Conservation (phyloP, 352 stramenopile genomes). For the Phytophthora boehmeriae region DNA sequence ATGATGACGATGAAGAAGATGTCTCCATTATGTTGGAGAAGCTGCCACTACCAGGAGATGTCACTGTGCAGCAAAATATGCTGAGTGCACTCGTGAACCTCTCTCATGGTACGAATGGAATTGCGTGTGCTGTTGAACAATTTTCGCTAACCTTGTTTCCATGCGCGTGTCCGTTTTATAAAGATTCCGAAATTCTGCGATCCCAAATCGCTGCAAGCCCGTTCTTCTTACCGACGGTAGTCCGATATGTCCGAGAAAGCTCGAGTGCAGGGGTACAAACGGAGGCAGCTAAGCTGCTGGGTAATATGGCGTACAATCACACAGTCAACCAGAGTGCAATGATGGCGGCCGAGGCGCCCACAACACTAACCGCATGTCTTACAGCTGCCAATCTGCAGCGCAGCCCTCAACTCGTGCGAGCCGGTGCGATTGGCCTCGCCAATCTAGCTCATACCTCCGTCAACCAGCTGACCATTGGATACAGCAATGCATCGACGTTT, state of each 20-base stretch:
- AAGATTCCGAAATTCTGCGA: slow-evolving; percentile 76
- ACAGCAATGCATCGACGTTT: slow-evolving; percentile 65
- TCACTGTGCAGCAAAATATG: slow-evolving; percentile 50
- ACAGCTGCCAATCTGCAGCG: slow-evolving; percentile 41
- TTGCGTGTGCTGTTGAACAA: neutral
- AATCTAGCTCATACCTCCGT: slow-evolving; percentile 74
- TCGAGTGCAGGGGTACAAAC: slow-evolving; percentile 38
- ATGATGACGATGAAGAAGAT: slow-evolving; percentile 24
- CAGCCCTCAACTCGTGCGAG: slow-evolving; percentile 43
- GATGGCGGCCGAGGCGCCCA: slow-evolving; percentile 64
- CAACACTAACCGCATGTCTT: slow-evolving; percentile 37
- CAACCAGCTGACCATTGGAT: slow-evolving; percentile 79
- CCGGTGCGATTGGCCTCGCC: slow-evolving; percentile 56
- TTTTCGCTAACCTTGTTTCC: slow-evolving; percentile 1
- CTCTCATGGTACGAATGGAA: slow-evolving; percentile 49
- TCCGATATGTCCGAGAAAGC: slow-evolving; percentile 61
- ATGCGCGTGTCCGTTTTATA: neutral
- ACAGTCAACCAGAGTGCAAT: slow-evolving; percentile 74
- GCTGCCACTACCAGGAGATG: slow-evolving; percentile 41
- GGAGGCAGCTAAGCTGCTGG: slow-evolving; percentile 67
- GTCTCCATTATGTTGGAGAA: slow-evolving; percentile 38
- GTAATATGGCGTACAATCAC: slow-evolving; percentile 72
- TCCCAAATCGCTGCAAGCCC: slow-evolving; percentile 72
- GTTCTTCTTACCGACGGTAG: slow-evolving; percentile 52
- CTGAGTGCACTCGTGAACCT: slow-evolving; percentile 72